Evolutionary conservation across 208 protist genomes (phyloP).

Genomic region (Leishmania turanica): DNA sequence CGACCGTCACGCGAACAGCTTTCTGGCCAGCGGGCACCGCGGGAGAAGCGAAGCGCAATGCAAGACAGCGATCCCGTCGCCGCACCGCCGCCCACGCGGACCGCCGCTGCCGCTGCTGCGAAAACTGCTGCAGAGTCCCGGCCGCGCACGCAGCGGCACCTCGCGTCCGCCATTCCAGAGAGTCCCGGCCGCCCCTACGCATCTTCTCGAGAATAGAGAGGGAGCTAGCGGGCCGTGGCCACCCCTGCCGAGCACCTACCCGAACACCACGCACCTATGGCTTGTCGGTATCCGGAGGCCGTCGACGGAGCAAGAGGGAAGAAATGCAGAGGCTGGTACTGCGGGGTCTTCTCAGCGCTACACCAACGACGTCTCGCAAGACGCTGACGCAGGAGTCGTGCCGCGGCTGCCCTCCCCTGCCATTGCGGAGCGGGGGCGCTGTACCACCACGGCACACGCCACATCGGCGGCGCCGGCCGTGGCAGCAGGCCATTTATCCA

Average conservation of each 20-base stretch:
- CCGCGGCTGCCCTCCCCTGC: background rate
- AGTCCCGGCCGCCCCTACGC: too few species aligned
- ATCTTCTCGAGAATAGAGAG: background rate
- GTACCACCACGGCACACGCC: background rate
- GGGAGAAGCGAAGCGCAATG: conserved; percentile 12
- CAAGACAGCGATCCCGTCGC: conserved; percentile 30
- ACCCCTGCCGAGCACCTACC: background rate
- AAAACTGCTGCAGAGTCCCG: conserved; percentile 14
- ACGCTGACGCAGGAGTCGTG: background rate
- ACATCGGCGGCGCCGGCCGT: background rate
- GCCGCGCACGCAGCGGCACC: background rate
- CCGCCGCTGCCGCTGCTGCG: conserved; percentile 42
- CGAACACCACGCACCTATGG: background rate
- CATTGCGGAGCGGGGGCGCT: background rate
- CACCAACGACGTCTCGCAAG: background rate
- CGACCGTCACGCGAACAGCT: background rate
- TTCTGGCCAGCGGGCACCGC: background rate
- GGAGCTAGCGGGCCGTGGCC: background rate
- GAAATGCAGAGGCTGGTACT: background rate
- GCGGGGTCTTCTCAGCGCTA: background rate
- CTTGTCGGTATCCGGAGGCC: background rate
- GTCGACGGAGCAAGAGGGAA: background rate
- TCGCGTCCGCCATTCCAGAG: conserved; percentile 4
- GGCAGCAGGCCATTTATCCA: background rate
- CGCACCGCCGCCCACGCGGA: conserved; percentile 35